Base-by-base conservation (phyloP, 2,329 filamentous ascomycete species). In the Exophiala mesophila region DNA sequence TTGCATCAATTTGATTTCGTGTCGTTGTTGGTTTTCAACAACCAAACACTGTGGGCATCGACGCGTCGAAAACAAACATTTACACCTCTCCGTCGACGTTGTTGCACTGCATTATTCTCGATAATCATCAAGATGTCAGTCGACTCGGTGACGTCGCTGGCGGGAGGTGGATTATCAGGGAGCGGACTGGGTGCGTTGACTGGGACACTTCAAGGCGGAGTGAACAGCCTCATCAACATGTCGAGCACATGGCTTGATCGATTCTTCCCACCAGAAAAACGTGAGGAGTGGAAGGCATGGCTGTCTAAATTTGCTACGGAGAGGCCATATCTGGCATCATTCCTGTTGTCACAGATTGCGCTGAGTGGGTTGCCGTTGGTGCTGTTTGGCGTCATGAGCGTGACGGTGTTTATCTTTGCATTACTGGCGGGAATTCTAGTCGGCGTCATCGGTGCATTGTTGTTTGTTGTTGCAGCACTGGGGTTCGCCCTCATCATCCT, bases 271-370 rank as follows among this genome's bases (percentile, higher is more conserved):
- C 80, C 82, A 0, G 67, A 77, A 24, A 74, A 75, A 45, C 74
- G 83, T 36, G 71, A 78, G 49, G 69, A 71, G 42, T 69, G 77
- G 30, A 72, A 80, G 53, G 67, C 74, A 12, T 70, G 67, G 32
- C 62, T 76, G 19, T 67, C 70, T 24, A 59, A 66, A 4, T 83
- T 85, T 56, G 78, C 81, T 12, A 63, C 72, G 4, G 67, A 73
- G 36, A 81, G 83, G 43, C 87, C 87, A 2, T 67, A 87, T 49
- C 67, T 88, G 31, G 80, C 83, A 41, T 77, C 80, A 45, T 86
- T 92, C 61, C 59, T 88, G 44, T 64, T 76, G 33, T 68, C 74
- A 20, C 85, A 89, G 60, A 56, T 82, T 44, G 61, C 79, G 45
- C 72, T 88, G 49, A 80, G 79, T 10, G 73, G 79, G 44, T 62